phyloP scores from a whole-genome alignment of 148 eudicot genomes.

The Vaccinium corymbosum region DNA sequence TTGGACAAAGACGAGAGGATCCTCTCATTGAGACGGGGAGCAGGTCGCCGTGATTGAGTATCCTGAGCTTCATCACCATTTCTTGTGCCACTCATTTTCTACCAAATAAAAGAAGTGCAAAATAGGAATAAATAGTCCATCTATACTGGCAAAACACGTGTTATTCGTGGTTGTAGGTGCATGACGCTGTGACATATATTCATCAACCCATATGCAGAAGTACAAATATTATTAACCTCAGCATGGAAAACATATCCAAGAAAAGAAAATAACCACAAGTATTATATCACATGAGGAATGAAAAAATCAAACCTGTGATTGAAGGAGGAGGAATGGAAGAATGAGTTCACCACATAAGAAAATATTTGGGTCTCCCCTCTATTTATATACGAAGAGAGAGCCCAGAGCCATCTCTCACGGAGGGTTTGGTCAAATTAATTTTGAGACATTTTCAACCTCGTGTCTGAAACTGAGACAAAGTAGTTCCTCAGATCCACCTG shows the following conservation, averaged over 20 bases:
- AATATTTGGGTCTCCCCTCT: not conserved
- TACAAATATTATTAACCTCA: not conserved
- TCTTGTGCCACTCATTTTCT: not conserved
- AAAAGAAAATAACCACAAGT: too few species aligned
- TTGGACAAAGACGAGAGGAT: conserved; percentile 77
- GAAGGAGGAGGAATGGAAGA: not conserved
- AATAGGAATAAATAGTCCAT: not conserved
- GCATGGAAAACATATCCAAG: not conserved
- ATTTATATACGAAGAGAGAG: not conserved
- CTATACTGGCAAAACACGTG: not conserved
- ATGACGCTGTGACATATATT: not conserved
- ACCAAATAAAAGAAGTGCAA: not conserved
- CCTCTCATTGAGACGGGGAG: conserved; percentile 66
- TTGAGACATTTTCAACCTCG: not conserved
- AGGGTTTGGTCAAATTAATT: not conserved
- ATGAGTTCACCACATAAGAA: not conserved
- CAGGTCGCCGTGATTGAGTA: not conserved
- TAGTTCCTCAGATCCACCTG: not conserved
- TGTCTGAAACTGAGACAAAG: not conserved
- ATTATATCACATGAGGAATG: not conserved
- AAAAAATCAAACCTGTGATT: not conserved
- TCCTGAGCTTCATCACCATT: not conserved
- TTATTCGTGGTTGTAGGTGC: not conserved
- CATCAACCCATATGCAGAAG: not conserved
- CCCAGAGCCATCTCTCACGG: not conserved